phyloP scores from a whole-genome alignment of 2,329 filamentous ascomycete species.

The Beauveria sp. region DNA sequence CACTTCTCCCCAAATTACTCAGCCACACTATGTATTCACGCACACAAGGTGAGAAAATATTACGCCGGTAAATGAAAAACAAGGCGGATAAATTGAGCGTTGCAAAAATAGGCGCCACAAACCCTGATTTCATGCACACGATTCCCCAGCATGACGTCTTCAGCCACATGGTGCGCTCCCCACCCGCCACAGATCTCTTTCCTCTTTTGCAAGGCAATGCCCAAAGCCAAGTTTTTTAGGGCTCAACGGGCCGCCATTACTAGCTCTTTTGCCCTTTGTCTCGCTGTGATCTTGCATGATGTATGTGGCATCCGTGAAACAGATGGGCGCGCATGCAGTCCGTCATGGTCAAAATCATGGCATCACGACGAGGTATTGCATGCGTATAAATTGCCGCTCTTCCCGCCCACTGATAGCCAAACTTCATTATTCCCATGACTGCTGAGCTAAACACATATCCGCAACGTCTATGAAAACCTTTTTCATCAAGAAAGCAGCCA shows the following conservation, averaged over 20 bases:
- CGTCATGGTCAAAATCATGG: constrained; percentile 3
- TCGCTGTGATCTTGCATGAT: neutral
- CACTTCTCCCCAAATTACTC: neutral
- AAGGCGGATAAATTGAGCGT: neutral
- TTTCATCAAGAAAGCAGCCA: constrained; percentile 14
- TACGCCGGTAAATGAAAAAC: neutral
- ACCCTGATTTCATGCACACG: constrained; percentile 8
- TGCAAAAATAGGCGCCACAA: neutral
- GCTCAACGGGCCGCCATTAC: neutral
- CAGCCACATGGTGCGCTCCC: constrained; percentile 3
- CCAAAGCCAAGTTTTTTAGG: constrained; percentile 9
- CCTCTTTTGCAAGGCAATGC: neutral
- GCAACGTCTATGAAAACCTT: neutral
- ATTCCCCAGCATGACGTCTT: constrained; percentile 4
- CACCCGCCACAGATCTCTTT: constrained; percentile 7
- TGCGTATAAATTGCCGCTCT: neutral
- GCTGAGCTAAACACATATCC: neutral
- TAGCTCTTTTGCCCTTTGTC: neutral
- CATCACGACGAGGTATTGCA: neutral
- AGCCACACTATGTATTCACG: neutral
- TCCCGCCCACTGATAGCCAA: neutral
- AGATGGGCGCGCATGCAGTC: neutral
- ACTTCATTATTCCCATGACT: neutral
- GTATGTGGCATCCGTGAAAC: neutral
- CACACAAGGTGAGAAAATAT: too few species aligned